phyloP scores from a whole-genome alignment of 331 rosid species.

The Arachis monticola region DNA sequence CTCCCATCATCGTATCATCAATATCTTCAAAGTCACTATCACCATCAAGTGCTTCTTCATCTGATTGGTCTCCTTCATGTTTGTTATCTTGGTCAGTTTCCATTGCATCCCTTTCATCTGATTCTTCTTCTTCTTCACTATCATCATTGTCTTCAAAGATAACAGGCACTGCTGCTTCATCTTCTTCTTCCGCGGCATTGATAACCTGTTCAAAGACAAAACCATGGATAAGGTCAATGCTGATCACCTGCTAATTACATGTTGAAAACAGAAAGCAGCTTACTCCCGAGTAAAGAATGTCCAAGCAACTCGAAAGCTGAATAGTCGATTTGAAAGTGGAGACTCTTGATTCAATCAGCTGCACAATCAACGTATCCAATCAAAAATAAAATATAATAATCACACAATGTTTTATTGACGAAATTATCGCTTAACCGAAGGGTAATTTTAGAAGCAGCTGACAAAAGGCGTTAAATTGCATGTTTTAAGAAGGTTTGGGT shows the following conservation, averaged over 20 bases:
- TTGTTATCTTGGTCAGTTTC: slow-evolving; percentile 54
- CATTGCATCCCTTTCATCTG: slow-evolving; percentile 54
- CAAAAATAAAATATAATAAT: too few species aligned
- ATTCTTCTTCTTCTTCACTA: slow-evolving; percentile 56
- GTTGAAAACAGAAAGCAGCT: neutral
- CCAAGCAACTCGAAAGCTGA: slow-evolving; percentile 62
- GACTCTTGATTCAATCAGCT: slow-evolving; percentile 70
- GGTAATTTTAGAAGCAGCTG: too few species aligned
- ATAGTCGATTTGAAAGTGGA: slow-evolving; percentile 57
- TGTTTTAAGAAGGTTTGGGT: too few species aligned
- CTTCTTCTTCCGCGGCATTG: slow-evolving; percentile 56
- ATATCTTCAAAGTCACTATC: slow-evolving; percentile 57
- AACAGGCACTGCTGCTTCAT: slow-evolving; percentile 46
- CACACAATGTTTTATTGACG: too few species aligned
- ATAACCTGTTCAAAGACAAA: slow-evolving; percentile 41
- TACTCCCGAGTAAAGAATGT: slow-evolving; percentile 56
- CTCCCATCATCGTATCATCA: slow-evolving; percentile 58
- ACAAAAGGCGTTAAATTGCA: too few species aligned
- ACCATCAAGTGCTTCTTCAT: slow-evolving; percentile 48
- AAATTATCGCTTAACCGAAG: too few species aligned
- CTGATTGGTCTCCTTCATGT: slow-evolving; percentile 39
- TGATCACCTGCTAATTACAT: neutral
- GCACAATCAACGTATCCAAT: slow-evolving; percentile 29
- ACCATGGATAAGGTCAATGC: neutral
- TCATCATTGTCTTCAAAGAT: slow-evolving; percentile 56